phyloP scores from a whole-genome alignment of 129 eudicot genomes.

The Oenanthe sinensis region DNA sequence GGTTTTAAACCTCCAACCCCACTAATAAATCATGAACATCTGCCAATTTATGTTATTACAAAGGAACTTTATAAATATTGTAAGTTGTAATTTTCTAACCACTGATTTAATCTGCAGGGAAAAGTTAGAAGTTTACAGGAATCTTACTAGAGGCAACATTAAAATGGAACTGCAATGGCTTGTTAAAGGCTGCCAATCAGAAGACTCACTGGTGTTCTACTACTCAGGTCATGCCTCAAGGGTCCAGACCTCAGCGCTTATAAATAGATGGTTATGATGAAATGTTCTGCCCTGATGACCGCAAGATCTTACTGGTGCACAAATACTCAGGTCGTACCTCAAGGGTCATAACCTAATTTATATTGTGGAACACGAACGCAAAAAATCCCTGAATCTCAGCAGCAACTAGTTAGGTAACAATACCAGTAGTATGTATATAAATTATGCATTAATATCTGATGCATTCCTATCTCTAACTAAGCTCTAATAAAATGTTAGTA shows the following conservation, averaged over 20 bases:
- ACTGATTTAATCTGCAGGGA: conserved; percentile 23
- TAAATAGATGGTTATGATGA: conserved; percentile 55
- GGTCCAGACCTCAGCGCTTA: conserved; percentile 36
- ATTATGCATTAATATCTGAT: background rate
- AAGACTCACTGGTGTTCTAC: conserved; percentile 73
- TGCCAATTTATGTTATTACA: too few species aligned
- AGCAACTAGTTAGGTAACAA: conserved; percentile 22
- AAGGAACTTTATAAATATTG: background rate
- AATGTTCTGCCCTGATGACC: conserved; percentile 57
- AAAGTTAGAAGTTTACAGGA: conserved; percentile 28
- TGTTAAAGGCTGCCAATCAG: conserved; percentile 42
- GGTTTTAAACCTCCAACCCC: too few species aligned
- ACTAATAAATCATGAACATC: too few species aligned
- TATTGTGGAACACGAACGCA: conserved; percentile 34
- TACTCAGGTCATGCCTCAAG: conserved; percentile 61
- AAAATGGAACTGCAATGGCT: conserved; percentile 46
- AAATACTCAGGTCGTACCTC: conserved; percentile 18
- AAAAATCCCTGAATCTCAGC: conserved; percentile 31
- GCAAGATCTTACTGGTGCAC: conserved; percentile 41
- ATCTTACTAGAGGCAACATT: conserved; percentile 53
- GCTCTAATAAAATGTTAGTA: background rate
- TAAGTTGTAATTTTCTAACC: background rate
- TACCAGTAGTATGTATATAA: conserved; percentile 40
- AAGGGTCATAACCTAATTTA: conserved; percentile 38
- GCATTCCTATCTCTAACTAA: too few species aligned